A percentile compares a stretch with the other conserved stretches of the same genome.
Conservation (phyloP, 140 eudicot genomes). For the Flaveria floridana region DNA sequence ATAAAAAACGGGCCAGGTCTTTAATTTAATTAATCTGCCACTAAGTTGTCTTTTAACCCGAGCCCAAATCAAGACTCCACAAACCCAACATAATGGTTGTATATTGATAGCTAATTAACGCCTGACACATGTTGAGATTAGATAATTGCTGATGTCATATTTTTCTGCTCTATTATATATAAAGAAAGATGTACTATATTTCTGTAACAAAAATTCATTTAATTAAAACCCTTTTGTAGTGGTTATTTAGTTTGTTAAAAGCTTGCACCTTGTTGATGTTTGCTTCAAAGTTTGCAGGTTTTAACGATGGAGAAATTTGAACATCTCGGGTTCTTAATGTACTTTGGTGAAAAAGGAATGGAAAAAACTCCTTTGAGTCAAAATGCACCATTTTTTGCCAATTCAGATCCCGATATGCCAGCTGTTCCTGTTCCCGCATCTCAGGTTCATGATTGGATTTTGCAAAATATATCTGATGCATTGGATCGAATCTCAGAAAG, state of each 20-base stretch:
- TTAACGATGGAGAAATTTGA: conserved; percentile 79
- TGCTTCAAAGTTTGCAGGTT: conserved; percentile 60
- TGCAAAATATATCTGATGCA: conserved; percentile 67
- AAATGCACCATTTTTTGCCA: conserved; percentile 87
- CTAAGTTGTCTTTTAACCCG: no score
- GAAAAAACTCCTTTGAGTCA: conserved; percentile 74
- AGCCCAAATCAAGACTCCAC: no score
- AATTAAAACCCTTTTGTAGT: neutral
- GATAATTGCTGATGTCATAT: conserved; percentile 7
- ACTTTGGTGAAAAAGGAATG: conserved; percentile 81
- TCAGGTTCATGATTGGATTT: conserved; percentile 86
- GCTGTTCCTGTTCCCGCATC: conserved; percentile 88
- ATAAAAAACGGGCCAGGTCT: no score
- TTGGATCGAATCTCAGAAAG: conserved; percentile 76
- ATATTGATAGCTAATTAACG: conserved; percentile 2
- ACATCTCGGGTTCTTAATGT: conserved; percentile 74
- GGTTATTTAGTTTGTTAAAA: neutral
- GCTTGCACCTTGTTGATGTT: conserved; percentile 30
- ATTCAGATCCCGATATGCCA: conserved; percentile 99
- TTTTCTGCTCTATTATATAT: neutral
- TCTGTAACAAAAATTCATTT: conserved; percentile 1
- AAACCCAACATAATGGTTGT: neutral
- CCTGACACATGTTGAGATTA: neutral
- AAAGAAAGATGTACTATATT: neutral
- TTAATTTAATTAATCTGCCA: no score